Percentiles rank a stretch among this genome's conserved stretches.
Evolutionary conservation across 192 early-diverging fungal species (phyloP).

Genomic region (Podila epigama): DNA sequence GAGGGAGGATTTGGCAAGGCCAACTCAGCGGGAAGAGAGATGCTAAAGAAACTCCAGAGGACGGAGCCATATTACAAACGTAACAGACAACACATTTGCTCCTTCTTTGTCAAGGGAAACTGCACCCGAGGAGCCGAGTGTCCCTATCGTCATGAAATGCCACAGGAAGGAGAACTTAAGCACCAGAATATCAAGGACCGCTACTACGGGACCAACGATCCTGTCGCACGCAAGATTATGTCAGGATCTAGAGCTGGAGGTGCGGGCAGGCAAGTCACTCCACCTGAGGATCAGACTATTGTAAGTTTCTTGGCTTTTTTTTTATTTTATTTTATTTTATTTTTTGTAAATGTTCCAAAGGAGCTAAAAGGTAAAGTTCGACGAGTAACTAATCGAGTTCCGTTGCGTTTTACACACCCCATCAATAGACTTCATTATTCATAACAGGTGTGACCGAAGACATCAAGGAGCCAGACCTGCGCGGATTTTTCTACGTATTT

Average conservation of each 20-base stretch:
- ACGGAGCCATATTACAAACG: constrained; percentile 92
- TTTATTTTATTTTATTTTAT: neutral
- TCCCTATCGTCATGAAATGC: constrained; percentile 96
- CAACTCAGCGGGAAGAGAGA: constrained; percentile 76
- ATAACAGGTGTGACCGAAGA: constrained; percentile 80
- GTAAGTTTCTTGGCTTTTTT: constrained; percentile 41
- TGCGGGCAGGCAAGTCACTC: constrained; percentile 49
- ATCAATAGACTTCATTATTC: constrained; percentile 78
- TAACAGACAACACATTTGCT: constrained; percentile 90
- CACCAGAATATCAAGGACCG: constrained; percentile 96
- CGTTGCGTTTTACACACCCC: neutral
- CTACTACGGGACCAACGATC: constrained; percentile 95
- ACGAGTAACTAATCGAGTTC: neutral
- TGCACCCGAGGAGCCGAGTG: constrained; percentile 96
- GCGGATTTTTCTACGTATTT: constrained; percentile 78
- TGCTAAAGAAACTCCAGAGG: constrained; percentile 79
- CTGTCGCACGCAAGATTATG: constrained; percentile 88
- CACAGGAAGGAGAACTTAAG: constrained; percentile 80
- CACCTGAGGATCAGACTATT: constrained; percentile 83
- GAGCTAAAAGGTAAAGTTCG: neutral
- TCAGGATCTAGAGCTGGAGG: constrained; percentile 62
- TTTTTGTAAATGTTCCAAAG: too few relatives aligned
- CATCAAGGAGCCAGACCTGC: constrained; percentile 75
- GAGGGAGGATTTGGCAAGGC: constrained; percentile 74
- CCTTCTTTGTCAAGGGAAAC: constrained; percentile 94